Evolutionary conservation across 2,329 filamentous ascomycete species (phyloP).

Genomic region (Leptographium lundbergii): DNA sequence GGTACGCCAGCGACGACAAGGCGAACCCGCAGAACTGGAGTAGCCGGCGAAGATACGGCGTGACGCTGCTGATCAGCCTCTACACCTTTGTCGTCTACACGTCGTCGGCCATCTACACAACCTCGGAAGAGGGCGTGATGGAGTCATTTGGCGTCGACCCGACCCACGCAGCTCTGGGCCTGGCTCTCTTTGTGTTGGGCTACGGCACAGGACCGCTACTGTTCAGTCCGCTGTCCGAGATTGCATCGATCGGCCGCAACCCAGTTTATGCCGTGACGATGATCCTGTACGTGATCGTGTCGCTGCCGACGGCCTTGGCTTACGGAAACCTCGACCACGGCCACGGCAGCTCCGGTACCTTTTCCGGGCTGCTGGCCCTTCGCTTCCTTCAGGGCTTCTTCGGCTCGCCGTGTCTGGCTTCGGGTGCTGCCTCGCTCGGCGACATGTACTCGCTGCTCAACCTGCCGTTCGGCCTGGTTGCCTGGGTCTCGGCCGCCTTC

Average conservation of each 20-base stretch:
- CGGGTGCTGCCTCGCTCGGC: slow-evolving; percentile 49
- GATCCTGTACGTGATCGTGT: slow-evolving; percentile 21
- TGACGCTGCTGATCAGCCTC: slow-evolving; percentile 26
- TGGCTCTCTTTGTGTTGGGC: slow-evolving; percentile 41
- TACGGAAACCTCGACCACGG: slow-evolving; percentile 9
- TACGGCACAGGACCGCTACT: slow-evolving; percentile 46
- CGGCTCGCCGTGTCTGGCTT: slow-evolving; percentile 49
- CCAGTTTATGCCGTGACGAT: slow-evolving; percentile 11
- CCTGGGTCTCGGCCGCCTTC: slow-evolving; percentile 44
- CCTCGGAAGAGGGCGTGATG: slow-evolving; percentile 27
- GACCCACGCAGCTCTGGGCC: slow-evolving; percentile 35
- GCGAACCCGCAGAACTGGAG: slow-evolving; percentile 41
- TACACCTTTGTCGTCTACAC: slow-evolving; percentile 37
- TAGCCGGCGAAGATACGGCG: slow-evolving; percentile 20
- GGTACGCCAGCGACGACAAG: slow-evolving; percentile 34
- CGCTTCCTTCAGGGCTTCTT: slow-evolving; percentile 57
- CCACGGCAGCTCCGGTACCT: slow-evolving; percentile 23
- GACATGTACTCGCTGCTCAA: slow-evolving; percentile 46
- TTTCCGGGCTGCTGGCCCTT: slow-evolving; percentile 48
- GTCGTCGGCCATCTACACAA: slow-evolving; percentile 26
- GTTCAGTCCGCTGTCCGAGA: slow-evolving; percentile 32
- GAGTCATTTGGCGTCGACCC: slow-evolving; percentile 33
- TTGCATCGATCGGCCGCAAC: slow-evolving; percentile 27
- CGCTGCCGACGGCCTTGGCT: slow-evolving; percentile 25
- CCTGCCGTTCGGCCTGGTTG: slow-evolving; percentile 65